phyloP scores from a whole-genome alignment of 31 red algal genomes.

The Asparagopsis taxiformis region DNA sequence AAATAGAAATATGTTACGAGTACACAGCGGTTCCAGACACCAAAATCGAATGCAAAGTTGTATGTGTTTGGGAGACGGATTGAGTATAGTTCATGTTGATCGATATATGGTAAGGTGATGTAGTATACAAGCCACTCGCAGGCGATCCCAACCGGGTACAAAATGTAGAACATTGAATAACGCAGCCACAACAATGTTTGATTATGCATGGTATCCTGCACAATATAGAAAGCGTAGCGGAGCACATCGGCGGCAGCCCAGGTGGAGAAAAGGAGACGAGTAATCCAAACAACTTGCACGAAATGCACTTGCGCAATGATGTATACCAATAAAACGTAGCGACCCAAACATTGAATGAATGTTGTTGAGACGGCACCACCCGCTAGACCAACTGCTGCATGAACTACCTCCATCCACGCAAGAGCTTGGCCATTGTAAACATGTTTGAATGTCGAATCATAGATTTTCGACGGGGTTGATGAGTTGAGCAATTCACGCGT shows the following conservation, averaged over 20 bases:
- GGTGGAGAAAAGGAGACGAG: conserved; percentile 23
- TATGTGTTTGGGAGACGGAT: conserved; percentile 44
- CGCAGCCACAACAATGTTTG: conserved; percentile 33
- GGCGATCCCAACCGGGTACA: conserved; percentile 68
- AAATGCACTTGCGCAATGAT: conserved; percentile 33
- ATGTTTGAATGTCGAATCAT: conserved; percentile 4
- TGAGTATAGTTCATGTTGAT: conserved; percentile 21
- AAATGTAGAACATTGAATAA: conserved; percentile 64
- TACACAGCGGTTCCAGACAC: conserved; percentile 44
- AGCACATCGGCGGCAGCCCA: conserved; percentile 58
- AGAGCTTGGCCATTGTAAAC: conserved; percentile 23
- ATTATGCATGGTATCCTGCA: neutral
- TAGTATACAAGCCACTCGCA: conserved; percentile 59
- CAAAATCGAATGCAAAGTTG: conserved; percentile 80
- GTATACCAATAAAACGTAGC: conserved; percentile 44
- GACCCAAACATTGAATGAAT: conserved; percentile 48
- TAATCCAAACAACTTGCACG: conserved; percentile 10
- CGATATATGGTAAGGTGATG: conserved; percentile 38
- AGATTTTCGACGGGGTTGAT: neutral
- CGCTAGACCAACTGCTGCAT: conserved; percentile 62
- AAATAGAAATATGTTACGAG: conserved; percentile 59
- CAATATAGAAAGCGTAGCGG: conserved; percentile 64
- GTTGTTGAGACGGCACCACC: conserved; percentile 28
- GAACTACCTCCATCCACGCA: conserved; percentile 43
- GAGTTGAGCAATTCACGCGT: neutral